Conservation (phyloP, 805 yeast genomes). For the Metschnikowia amazonensis region DNA sequence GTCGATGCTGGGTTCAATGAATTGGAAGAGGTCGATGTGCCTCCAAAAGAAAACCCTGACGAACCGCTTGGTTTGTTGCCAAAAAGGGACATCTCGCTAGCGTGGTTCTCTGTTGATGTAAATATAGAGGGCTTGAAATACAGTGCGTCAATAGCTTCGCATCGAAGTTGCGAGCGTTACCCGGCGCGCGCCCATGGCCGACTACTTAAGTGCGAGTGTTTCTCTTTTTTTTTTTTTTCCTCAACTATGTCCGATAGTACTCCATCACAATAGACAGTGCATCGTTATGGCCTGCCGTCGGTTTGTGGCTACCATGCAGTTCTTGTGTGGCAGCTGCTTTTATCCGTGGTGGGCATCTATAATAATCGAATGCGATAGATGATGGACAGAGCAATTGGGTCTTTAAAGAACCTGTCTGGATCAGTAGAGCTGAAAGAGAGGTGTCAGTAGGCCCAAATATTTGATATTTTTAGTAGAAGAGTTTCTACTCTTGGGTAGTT, state of each 20-base stretch:
- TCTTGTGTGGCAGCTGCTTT: slow-evolving; percentile 23
- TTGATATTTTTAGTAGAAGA: too few relatives aligned
- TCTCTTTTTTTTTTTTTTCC: slow-evolving; percentile 16
- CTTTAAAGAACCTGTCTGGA: slow-evolving; percentile 52
- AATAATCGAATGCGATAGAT: slow-evolving; percentile 39
- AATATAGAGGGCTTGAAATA: background rate
- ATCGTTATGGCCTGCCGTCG: slow-evolving; percentile 27
- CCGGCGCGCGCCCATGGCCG: slow-evolving; percentile 14
- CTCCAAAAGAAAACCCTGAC: slow-evolving; percentile 12
- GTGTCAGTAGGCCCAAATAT: slow-evolving; percentile 49
- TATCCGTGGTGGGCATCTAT: slow-evolving; percentile 21
- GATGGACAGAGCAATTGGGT: slow-evolving; percentile 44
- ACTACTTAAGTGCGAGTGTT: slow-evolving; percentile 8
- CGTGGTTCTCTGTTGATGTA: background rate
- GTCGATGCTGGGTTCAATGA: too few relatives aligned
- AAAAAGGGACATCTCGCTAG: slow-evolving; percentile 12
- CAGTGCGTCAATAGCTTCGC: background rate
- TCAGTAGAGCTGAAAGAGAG: slow-evolving; percentile 42
- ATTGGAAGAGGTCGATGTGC: too few relatives aligned
- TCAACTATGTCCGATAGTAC: slow-evolving; percentile 64
- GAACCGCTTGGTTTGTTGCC: slow-evolving; percentile 9
- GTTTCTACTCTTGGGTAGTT: too few relatives aligned
- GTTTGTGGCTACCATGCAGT: slow-evolving; percentile 26
- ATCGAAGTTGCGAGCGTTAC: slow-evolving; percentile 12
- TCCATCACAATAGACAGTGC: slow-evolving; percentile 73